A percentile compares a stretch with the other conserved stretches of the same genome.
phyloP scores from a whole-genome alignment of 495 filamentous ascomycete genomes.

The Cairneyella variabilis region DNA sequence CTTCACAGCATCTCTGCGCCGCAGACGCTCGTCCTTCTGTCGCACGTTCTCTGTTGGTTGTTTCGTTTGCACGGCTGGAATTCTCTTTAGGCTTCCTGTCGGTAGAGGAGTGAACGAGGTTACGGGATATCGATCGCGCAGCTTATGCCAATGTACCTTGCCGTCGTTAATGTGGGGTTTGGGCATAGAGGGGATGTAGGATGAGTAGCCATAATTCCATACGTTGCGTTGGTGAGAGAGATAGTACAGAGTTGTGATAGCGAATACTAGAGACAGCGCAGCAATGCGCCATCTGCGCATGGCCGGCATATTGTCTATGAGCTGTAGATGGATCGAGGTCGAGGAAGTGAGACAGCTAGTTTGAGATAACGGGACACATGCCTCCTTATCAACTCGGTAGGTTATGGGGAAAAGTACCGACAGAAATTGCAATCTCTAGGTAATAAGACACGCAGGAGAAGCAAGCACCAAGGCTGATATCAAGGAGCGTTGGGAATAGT shows the following conservation, averaged over 20 bases:
- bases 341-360: background rate
- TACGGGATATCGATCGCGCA: constrained; percentile 46
- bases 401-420: background rate
- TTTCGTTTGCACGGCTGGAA: constrained; percentile 22
- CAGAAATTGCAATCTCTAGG: no score
- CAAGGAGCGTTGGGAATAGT: background rate
- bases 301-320: constrained; percentile 15
- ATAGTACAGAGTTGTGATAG: constrained; percentile 18
- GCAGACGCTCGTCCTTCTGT: constrained; percentile 16
- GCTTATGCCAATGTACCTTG: constrained; percentile 35
- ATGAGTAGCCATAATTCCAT: constrained; percentile 18
- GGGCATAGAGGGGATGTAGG: constrained; percentile 9
- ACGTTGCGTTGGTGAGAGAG: constrained; percentile 15
- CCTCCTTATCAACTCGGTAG: background rate
- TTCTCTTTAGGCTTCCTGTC: constrained; percentile 30
- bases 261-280: constrained; percentile 16
- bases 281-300: constrained; percentile 21
- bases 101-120: constrained; percentile 43
- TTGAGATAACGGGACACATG: background rate
- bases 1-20: constrained; percentile 44
- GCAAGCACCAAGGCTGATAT: background rate
- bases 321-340: background rate
- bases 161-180: constrained; percentile 4
- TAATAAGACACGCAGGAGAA: no score
- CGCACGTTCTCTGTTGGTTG: constrained; percentile 21